Evolutionary conservation across 73 alveolate genomes (phyloP), one percentile per base, ranked within the genome.

Genomic region (Paramecium sonneborni): DNA sequence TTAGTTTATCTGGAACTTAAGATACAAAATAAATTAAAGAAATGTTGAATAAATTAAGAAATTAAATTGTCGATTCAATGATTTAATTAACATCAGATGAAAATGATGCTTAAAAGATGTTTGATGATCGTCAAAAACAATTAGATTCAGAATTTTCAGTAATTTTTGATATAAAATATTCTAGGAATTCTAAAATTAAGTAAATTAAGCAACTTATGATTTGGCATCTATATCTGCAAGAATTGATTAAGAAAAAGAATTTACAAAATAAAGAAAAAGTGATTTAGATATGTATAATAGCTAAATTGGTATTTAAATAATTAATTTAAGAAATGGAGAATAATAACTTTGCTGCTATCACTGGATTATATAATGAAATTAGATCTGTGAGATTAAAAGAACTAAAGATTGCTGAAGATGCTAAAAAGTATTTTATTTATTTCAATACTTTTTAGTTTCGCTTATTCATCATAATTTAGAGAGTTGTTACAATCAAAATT

Each of bases 51-150:
- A 74, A 74, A 74, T 74, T 74, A 18, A 74, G 87, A 74, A 74
- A 74, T 35, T 10, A 24, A 18, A 35, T 74, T 74, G 87, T 74
- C 2, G 87, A 74, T 43, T 74, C 87, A n/a, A 30, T 30, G 46
- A 74, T 32, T 35, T 2, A 28, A 74, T 35, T 74, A 10, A 74
- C 87, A 32, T 3, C 41, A 14, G 58, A 74, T 32, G 87, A 74
- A 74, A 74, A 74, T 74, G 57, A 74, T 74, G 87, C 87, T n/a
- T 74, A 74, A n/a, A 74, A 74, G 34, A 74, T 74, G 87, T 74
- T n/a, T 74, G 87, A 74, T 14, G 87, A 74, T 32, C 39, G 87
- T 30, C 10, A 74, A 74, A 74, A 74, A 15, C 20, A 74, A 74
- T 38, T 74, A 8, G 57, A 74, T 74, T 32, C 87, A 35, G 87